Conservation (phyloP, 208 protist species). For the Sergeia podlipaevii region DNA sequence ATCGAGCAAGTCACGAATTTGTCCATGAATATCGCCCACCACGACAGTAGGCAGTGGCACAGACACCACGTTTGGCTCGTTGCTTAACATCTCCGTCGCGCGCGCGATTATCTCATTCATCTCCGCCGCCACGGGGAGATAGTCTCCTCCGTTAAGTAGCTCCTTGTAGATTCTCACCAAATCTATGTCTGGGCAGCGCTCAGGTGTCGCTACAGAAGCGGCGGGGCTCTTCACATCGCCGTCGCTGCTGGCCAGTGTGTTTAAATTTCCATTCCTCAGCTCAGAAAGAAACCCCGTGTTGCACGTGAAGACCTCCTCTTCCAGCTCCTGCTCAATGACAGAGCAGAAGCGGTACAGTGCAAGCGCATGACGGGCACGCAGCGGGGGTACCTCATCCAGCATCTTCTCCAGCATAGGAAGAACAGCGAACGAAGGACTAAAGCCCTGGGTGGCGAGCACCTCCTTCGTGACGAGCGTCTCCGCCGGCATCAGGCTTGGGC, state of each 20-base stretch:
- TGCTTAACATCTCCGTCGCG: slow-evolving; percentile 72
- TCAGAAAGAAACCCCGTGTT: slow-evolving; percentile 40
- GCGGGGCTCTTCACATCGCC: background rate
- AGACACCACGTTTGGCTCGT: slow-evolving; percentile 96
- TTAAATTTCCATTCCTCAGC: slow-evolving; percentile 9
- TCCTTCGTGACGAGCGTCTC: slow-evolving; percentile 16
- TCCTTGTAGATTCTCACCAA: slow-evolving; percentile 49
- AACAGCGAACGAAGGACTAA: slow-evolving; percentile 33
- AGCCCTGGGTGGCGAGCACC: slow-evolving; percentile 9
- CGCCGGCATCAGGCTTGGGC: slow-evolving; percentile 25
- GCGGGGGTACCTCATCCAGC: slow-evolving; percentile 28
- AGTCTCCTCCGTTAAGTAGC: slow-evolving; percentile 35
- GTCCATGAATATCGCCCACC: slow-evolving; percentile 88
- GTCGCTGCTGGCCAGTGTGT: slow-evolving; percentile 5
- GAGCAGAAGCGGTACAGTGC: slow-evolving; percentile 71
- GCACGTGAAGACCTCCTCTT: slow-evolving; percentile 57
- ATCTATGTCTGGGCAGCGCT: slow-evolving; percentile 36
- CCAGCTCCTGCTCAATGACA: slow-evolving; percentile 62
- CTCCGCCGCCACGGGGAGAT: slow-evolving; percentile 72
- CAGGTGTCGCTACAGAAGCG: background rate
- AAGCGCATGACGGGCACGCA: slow-evolving; percentile 62
- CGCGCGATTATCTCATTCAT: slow-evolving; percentile 70
- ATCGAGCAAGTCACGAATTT: slow-evolving; percentile 64
- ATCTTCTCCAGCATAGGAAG: slow-evolving; percentile 46
- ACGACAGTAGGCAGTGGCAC: slow-evolving; percentile 91